Evolutionary conservation across 371 early-diverging fungal genomes (phyloP).

Genomic region (Chytridium lagenaria): DNA sequence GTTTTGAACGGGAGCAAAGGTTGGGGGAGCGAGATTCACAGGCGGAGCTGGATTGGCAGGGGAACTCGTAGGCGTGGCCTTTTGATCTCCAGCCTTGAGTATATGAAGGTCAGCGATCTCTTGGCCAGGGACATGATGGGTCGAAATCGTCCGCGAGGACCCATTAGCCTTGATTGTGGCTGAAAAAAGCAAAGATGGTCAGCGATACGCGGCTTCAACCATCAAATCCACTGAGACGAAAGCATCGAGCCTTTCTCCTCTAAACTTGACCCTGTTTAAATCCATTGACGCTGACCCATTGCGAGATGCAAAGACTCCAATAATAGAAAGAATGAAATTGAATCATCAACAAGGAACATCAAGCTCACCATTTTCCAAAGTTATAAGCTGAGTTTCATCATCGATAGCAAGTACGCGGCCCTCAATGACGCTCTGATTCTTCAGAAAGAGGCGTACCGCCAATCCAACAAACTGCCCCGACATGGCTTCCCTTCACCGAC

Average conservation of each 20-base stretch:
- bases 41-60: neutral
- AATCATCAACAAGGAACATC: no score
- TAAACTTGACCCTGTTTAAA: no score
- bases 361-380: slow-evolving; percentile 11
- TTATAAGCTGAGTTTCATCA: slow-evolving; percentile 22
- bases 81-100: neutral
- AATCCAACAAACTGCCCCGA: slow-evolving; percentile 1
- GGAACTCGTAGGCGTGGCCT: neutral
- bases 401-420: slow-evolving; percentile 17
- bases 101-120: slow-evolving; percentile 18
- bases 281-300: no score
- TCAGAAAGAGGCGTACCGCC: slow-evolving; percentile 15
- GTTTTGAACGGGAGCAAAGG: neutral
- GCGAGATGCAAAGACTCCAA: no score
- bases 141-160: neutral
- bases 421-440: slow-evolving; percentile 8
- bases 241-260: no score
- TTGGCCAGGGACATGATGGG: slow-evolving; percentile 16
- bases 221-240: neutral
- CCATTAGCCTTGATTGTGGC: slow-evolving; percentile 5
- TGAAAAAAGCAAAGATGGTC: slow-evolving; percentile 8
- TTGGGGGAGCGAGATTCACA: neutral
- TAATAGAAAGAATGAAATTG: no score
- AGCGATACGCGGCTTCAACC: neutral
- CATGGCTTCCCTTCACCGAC: no score